Evolutionary conservation across 495 filamentous ascomycete species (phyloP).

Genomic region (Chlorociboria aeruginascens): DNA sequence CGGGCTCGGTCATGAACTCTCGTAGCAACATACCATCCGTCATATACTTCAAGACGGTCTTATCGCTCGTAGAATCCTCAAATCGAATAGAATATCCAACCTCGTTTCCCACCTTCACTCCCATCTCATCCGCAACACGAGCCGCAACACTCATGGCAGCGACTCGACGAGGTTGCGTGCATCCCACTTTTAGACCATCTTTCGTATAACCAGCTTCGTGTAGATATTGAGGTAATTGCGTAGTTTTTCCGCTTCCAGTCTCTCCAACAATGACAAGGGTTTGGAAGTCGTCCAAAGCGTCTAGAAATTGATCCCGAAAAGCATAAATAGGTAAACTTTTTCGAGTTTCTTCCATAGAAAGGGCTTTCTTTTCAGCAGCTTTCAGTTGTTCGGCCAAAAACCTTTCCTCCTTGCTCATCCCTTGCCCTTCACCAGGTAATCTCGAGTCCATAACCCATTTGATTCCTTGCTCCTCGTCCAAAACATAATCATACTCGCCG

Average conservation of each 20-base stretch:
- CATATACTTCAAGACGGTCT: slow-evolving; percentile 94
- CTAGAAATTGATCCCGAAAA: slow-evolving; percentile 61
- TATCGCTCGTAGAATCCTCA: slow-evolving; percentile 85
- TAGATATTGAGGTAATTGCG: slow-evolving; percentile 78
- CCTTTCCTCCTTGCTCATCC: slow-evolving; percentile 65
- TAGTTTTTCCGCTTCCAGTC: slow-evolving; percentile 83
- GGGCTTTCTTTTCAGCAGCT: slow-evolving; percentile 73
- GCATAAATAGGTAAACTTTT: slow-evolving; percentile 86
- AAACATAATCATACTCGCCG: slow-evolving; percentile 87
- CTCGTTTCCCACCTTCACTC: slow-evolving; percentile 79
- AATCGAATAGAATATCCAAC: slow-evolving; percentile 96
- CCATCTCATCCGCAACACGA: slow-evolving; percentile 91
- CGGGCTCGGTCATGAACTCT: slow-evolving; percentile 85
- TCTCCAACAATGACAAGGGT: slow-evolving; percentile 80
- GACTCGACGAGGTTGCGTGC: slow-evolving; percentile 87
- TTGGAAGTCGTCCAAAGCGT: slow-evolving; percentile 62
- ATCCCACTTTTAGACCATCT: slow-evolving; percentile 57
- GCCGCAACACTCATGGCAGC: slow-evolving; percentile 93
- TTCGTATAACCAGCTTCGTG: slow-evolving; percentile 86
- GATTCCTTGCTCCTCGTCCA: slow-evolving; percentile 82
- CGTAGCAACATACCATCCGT: slow-evolving; percentile 94
- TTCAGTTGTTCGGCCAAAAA: slow-evolving; percentile 68
- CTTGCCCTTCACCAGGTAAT: slow-evolving; percentile 53
- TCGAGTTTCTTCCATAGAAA: slow-evolving; percentile 79
- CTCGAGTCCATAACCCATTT: slow-evolving; percentile 71